A percentile compares a stretch with the other conserved stretches of the same genome.
phyloP scores from a whole-genome alignment of 2,329 filamentous ascomycete genomes.

The Coleophoma crateriformis region DNA sequence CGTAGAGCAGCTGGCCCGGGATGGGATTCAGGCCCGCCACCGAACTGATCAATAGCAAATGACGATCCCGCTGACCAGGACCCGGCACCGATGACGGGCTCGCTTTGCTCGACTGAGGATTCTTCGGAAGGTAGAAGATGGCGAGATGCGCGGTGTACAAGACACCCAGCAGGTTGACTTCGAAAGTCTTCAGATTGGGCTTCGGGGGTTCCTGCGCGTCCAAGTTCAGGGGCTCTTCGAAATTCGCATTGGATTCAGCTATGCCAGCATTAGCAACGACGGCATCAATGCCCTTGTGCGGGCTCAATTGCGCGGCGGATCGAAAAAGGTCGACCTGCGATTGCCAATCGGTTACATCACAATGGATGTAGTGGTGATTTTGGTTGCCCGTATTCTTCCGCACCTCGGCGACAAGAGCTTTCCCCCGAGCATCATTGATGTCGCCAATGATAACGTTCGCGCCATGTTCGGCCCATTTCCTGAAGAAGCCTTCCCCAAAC shows the following conservation, averaged over 20 bases:
- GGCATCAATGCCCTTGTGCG: conserved; percentile 50
- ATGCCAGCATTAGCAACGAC: conserved; percentile 66
- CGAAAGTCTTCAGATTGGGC: conserved; percentile 47
- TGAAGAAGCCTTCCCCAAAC: conserved; percentile 49
- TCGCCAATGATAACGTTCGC: conserved; percentile 61
- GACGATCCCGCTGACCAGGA: conserved; percentile 41
- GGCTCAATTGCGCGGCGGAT: conserved; percentile 45
- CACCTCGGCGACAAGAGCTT: conserved; percentile 47
- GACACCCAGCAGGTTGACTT: conserved; percentile 59
- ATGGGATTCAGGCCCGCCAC: conserved; percentile 48
- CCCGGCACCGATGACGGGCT: conserved; percentile 25
- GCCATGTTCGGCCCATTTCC: conserved; percentile 46
- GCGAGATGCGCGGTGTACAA: conserved; percentile 62
- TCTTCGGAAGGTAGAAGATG: conserved; percentile 49
- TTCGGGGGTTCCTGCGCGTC: conserved; percentile 38
- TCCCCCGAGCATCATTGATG: conserved; percentile 47
- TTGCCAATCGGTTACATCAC: conserved; percentile 61
- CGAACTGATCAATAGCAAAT: conserved; percentile 58
- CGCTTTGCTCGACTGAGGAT: conserved; percentile 34
- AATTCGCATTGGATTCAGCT: conserved; percentile 31
- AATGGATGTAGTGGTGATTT: conserved; percentile 50
- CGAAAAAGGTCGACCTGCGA: conserved; percentile 61
- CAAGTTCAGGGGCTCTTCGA: conserved; percentile 37
- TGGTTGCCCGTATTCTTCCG: conserved; percentile 33
- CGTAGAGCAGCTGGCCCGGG: conserved; percentile 46